Evolutionary conservation across 2,329 filamentous ascomycete genomes (phyloP), one percentile per base, ranked within the genome.

Genomic region (Sporothrix pallida): DNA sequence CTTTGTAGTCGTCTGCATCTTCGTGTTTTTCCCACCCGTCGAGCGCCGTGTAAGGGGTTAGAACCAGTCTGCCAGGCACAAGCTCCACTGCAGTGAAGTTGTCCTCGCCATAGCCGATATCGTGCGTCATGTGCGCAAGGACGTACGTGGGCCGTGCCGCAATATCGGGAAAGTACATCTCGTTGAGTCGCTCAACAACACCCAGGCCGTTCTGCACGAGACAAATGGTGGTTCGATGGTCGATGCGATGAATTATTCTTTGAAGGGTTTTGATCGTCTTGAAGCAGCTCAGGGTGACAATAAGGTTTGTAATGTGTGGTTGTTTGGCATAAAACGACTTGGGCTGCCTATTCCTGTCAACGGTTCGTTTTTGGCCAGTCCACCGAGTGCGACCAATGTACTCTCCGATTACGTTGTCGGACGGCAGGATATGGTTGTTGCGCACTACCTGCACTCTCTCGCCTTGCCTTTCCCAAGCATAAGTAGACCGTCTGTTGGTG

Each of bases 181-280:
- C 82, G 78, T 93, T 94, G 56, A 98, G 86, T 68, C 90, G 87
- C 68, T 98, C 94, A n/a, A 94, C 85, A 1, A 94, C 84, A 0
- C 96, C 95, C 81, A 98, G 88, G 0, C 95, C 81, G 26, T 79
- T 76, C 73, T 82, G 81, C 7, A 82, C 26, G 12, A 83, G 78
- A 58, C 80, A 82, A 48, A 83, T 78, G 0, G 80, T 80, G 17
- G 81, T 81, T 37, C 77, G 76, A 42, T 79, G 76, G 73, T 81
- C 78, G 63, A 83, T 79, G 50, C 81, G 77, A 71, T 80, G 78
- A 8, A 26, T 46, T 12, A 83, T 77, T 13, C 74, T 72, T 37
- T 72, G 63, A 42, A 83, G 71, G 0, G 77, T 77, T 8, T 73
- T 44, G 23, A 80, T 75, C 10, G 78, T 78, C n/a, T 74, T 73